A percentile compares a stretch with the other conserved stretches of the same genome.
These are phyloP conservation scores for Phytopythium delawarense DNA, from an alignment of 352 stramenopile genomes.

Conservation along the genomic window DNA sequence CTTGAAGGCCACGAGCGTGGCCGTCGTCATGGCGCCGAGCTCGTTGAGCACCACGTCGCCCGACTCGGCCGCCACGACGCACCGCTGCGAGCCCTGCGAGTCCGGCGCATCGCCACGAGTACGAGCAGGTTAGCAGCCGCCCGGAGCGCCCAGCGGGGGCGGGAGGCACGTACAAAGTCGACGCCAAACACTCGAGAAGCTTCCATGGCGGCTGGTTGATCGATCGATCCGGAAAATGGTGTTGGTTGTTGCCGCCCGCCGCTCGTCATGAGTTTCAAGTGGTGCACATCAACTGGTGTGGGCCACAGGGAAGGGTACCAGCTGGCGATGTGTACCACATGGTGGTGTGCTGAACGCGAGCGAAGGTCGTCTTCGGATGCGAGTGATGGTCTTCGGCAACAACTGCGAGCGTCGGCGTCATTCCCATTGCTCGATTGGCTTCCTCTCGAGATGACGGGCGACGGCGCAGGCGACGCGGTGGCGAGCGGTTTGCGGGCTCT, in stretches of 20 bases:
- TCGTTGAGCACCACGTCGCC: conserved; percentile 88
- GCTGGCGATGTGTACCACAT: neutral
- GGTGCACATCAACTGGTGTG: neutral
- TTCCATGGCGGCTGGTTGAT: conserved; percentile 2
- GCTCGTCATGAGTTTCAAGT: neutral
- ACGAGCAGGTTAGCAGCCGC: neutral
- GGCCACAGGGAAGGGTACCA: no score
- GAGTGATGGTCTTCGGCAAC: conserved; percentile 7
- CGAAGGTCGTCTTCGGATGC: neutral
- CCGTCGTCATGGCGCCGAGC: conserved; percentile 83
- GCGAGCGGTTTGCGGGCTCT: conserved; percentile 14
- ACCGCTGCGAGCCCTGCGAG: conserved; percentile 66
- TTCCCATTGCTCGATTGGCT: neutral
- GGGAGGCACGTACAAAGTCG: conserved; percentile 59
- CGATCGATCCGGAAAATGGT: neutral
- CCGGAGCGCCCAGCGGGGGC: neutral
- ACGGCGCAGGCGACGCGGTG: conserved; percentile 15
- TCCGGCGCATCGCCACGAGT: neutral
- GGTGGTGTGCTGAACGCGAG: neutral
- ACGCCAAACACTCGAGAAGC: conserved; percentile 59
- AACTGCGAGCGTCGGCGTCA: neutral
- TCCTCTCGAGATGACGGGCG: neutral
- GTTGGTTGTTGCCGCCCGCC: neutral
- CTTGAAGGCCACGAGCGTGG: conserved; percentile 87
- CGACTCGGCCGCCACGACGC: conserved; percentile 57